Percentiles rank a stretch among this genome's conserved stretches.
These are phyloP conservation scores for Trichomonas gallinae DNA, from an alignment of 208 protist species.

Conservation along the genomic window DNA sequence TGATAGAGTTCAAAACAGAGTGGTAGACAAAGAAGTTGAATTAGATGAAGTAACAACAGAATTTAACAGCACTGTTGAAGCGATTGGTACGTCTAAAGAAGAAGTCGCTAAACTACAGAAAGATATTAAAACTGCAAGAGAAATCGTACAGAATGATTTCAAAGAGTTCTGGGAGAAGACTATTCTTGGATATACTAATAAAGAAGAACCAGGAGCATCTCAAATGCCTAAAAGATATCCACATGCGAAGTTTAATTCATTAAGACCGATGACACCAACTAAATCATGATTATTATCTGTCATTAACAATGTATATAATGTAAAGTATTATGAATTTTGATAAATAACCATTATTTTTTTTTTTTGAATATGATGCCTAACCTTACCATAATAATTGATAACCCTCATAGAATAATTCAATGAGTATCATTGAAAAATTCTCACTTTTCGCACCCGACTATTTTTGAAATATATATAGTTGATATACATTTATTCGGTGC, in stretches of 20 bases:
- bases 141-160: background rate
- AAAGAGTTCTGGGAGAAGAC: background rate
- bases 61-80: background rate
- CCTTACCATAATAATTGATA: no score
- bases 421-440: no score
- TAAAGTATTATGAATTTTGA: no score
- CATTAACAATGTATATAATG: no score
- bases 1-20: background rate
- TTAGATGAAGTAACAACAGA: background rate
- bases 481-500: no score
- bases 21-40: background rate
- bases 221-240: background rate
- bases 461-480: no score
- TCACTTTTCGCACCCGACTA: no score
- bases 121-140: background rate
- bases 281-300: background rate
- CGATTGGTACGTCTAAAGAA: background rate
- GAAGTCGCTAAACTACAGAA: background rate
- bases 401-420: no score
- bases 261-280: background rate
- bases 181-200: background rate
- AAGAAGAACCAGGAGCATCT: background rate
- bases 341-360: no score
- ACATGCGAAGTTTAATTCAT: background rate
- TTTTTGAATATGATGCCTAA: no score